These are phyloP conservation scores for Coniochaeta prunicola DNA, from an alignment of 2,329 filamentous ascomycete genomes.

Conservation along the genomic window DNA sequence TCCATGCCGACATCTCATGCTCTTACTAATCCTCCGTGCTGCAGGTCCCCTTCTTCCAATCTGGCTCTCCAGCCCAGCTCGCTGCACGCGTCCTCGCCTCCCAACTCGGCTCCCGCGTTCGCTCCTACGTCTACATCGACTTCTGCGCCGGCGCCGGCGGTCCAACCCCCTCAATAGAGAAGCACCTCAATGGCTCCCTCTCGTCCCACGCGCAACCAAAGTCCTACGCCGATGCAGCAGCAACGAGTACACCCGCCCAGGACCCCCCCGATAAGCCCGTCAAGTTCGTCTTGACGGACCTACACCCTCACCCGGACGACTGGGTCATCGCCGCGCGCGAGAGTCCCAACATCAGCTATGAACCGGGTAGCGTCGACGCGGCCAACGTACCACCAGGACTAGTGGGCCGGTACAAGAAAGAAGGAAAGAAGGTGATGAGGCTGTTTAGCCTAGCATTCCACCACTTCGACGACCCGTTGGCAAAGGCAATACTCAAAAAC, in stretches of 20 bases:
- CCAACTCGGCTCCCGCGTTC: slow-evolving; percentile 38
- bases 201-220: slow-evolving; percentile 8
- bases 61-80: slow-evolving; percentile 48
- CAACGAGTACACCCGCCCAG: slow-evolving; percentile 17
- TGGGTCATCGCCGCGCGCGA: slow-evolving; percentile 47
- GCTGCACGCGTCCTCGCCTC: slow-evolving; percentile 50
- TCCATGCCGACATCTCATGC: neutral
- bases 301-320: slow-evolving; percentile 55
- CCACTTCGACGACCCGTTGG: slow-evolving; percentile 63
- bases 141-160: slow-evolving; percentile 71
- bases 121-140: slow-evolving; percentile 60
- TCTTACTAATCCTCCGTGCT: neutral
- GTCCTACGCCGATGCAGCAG: slow-evolving; percentile 1
- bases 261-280: slow-evolving; percentile 23
- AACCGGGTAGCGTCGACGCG: slow-evolving; percentile 58
- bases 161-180: slow-evolving; percentile 58
- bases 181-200: slow-evolving; percentile 43
- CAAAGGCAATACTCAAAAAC: slow-evolving; percentile 53
- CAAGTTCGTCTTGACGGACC: slow-evolving; percentile 57
- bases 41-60: slow-evolving; percentile 44
- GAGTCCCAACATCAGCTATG: slow-evolving; percentile 51
- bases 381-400: slow-evolving; percentile 47
- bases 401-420: slow-evolving; percentile 20
- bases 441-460: slow-evolving; percentile 72
- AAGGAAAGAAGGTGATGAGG: slow-evolving; percentile 51